These are phyloP conservation scores for Solanum rostratum DNA, from an alignment of 257 asterid species.

Conservation along the genomic window DNA sequence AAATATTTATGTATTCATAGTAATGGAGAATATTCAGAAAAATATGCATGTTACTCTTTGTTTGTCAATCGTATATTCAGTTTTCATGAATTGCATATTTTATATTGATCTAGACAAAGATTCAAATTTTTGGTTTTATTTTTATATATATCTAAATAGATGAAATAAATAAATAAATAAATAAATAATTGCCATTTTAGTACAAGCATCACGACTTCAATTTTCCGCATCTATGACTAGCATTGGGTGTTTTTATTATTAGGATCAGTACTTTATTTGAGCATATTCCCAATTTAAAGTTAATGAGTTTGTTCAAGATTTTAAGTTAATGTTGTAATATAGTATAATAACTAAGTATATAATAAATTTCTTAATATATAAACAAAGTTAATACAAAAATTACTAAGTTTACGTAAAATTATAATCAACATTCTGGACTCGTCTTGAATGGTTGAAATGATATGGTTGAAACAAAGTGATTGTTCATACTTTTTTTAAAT, in stretches of 20 bases:
- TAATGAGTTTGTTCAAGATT: neutral
- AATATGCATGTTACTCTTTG: neutral
- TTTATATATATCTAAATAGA: no score
- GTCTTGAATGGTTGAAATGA: no score
- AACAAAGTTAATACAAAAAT: no score
- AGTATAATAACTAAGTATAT: no score
- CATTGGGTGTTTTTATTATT: no score
- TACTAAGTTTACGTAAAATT: neutral
- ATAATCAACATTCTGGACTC: neutral
- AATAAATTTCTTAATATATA: neutral
- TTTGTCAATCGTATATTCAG: neutral
- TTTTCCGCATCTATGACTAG: neutral
- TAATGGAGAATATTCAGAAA: neutral
- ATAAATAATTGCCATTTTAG: neutral
- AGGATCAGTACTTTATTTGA: no score
- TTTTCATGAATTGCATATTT: neutral
- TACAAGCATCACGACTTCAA: neutral
- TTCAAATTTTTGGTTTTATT: no score
- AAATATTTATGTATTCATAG: neutral
- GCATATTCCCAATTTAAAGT: neutral
- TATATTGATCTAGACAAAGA: neutral
- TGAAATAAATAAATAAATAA: no score
- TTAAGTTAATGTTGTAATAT: no score
- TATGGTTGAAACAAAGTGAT: no score
- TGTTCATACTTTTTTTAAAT: no score